Evolutionary conservation across 1,284 basidiomycete species (phyloP), one percentile per base, ranked within the genome.

Genomic region (Rhodotorula sp.): DNA sequence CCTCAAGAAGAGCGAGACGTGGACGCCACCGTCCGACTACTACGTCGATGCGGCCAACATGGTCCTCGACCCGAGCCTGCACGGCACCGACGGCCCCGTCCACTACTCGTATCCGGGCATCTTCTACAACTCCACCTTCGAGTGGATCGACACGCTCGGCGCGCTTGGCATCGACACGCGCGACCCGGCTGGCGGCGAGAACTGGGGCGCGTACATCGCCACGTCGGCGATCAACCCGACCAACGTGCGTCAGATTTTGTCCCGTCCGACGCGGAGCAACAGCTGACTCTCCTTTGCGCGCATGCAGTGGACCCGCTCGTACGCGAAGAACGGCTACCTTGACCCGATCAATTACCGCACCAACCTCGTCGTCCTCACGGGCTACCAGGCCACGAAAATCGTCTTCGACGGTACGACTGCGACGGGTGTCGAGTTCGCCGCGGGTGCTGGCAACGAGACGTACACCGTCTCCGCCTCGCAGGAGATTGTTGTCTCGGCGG

Each of bases 281-380:
- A 19, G 44, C 44, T 44, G 13, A 27, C 41, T 53, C 41, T 53
- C 22, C 29, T 46, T 7, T 36, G 27, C 32, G 27, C 36, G 19
- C n/a, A 9, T 36, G 29, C 56, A 69, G 67, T 72, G 70, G 70
- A 72, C 70, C 25, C 70, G 70, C 46, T 68, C 66, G 34, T 72
- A 72, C 66, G 48, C 66, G 25, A 62, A 62, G 51, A 72, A 60
- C 2, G 89, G 86, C 2, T 91, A 91, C 83, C 86, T 91, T 77
- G 88, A 89, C 78, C 83, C 86, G 15, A 46, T 70, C 36, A 56
- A 69, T 27, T 64, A 66, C 21, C 84, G 88, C 58, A 61, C 83
- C 36, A 91, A 91, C 79, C 85, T 91, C 61, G 84, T 86, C 70
- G 87, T 91, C 70, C 83, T 89, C 34, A 85, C 85, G 0, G 82